phyloP scores from a whole-genome alignment of 2,329 filamentous ascomycete genomes.

The Fusarium haematococcum region DNA sequence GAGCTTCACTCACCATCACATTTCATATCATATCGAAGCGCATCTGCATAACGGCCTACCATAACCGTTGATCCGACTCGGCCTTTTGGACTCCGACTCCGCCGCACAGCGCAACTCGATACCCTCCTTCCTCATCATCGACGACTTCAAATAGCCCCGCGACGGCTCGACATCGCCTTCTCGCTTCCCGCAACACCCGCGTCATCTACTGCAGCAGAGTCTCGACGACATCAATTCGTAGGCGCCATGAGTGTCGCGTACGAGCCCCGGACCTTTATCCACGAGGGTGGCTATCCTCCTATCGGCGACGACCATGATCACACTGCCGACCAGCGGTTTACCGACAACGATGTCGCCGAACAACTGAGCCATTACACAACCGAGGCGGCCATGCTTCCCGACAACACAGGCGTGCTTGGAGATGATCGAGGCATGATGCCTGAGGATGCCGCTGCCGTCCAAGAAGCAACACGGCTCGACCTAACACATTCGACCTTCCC shows the following conservation, averaged over 20 bases:
- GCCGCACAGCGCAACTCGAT: not conserved
- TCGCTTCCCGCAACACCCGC: conserved; percentile 27
- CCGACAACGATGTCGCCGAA: conserved; percentile 57
- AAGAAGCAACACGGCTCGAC: conserved; percentile 55
- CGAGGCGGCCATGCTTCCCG: conserved; percentile 52
- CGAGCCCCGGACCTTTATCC: conserved; percentile 61
- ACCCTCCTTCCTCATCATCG: not conserved
- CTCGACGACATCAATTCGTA: conserved; percentile 20
- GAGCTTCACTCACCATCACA: conserved; percentile 37
- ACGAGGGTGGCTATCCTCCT: conserved; percentile 60
- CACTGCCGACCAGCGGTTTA: conserved; percentile 54
- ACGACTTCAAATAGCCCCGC: conserved; percentile 17
- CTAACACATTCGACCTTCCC: conserved; percentile 50
- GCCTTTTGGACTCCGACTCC: not conserved
- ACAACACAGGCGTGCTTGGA: conserved; percentile 52
- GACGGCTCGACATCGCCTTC: conserved; percentile 16
- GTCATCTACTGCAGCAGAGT: conserved; percentile 20
- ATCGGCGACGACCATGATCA: conserved; percentile 60
- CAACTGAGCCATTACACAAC: conserved; percentile 58
- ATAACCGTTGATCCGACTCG: not conserved
- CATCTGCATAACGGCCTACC: conserved; percentile 20
- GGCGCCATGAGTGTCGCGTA: conserved; percentile 64
- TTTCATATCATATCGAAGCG: conserved; percentile 17
- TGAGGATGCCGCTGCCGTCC: conserved; percentile 53
- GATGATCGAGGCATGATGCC: conserved; percentile 52